These are phyloP conservation scores for Zymoseptoria ardabiliae DNA, from an alignment of 2,329 filamentous ascomycete genomes.

Conservation along the genomic window DNA sequence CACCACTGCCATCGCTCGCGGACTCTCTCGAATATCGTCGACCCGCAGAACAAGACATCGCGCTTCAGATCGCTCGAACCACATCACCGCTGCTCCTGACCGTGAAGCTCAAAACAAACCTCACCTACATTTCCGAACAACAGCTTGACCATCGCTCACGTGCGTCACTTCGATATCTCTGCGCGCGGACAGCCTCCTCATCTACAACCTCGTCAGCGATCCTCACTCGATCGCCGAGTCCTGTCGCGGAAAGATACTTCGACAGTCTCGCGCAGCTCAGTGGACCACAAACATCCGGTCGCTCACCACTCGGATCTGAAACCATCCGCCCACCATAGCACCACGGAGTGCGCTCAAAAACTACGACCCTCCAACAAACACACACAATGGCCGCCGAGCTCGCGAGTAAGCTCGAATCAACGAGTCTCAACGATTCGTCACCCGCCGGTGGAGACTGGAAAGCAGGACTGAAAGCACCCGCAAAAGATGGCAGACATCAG, in stretches of 20 bases:
- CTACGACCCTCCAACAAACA: neutral
- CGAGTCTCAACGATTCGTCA: conserved; percentile 45
- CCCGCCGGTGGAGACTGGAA: conserved; percentile 63
- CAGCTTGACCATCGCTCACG: neutral
- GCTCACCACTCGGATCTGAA: neutral
- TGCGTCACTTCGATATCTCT: neutral
- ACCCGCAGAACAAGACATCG: neutral
- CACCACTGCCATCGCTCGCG: neutral
- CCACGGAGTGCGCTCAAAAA: neutral
- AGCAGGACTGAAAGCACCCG: conserved; percentile 61
- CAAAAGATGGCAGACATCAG: conserved; percentile 69
- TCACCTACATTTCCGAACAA: neutral
- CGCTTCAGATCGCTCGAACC: neutral
- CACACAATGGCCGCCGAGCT: conserved; percentile 42
- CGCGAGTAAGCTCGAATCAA: conserved; percentile 51
- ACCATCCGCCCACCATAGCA: neutral
- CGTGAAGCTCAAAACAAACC: neutral
- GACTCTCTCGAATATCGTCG: neutral
- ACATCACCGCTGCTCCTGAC: neutral
- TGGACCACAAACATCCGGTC: neutral
- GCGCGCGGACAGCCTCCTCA: neutral
- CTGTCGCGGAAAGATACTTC: neutral
- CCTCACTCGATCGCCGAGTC: neutral
- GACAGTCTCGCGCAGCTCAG: neutral
- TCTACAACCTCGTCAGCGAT: neutral